A percentile compares a stretch with the other conserved stretches of the same genome.
Conservation (phyloP, 1,139 yeast genomes). For the Lodderomyces elongisporus region DNA sequence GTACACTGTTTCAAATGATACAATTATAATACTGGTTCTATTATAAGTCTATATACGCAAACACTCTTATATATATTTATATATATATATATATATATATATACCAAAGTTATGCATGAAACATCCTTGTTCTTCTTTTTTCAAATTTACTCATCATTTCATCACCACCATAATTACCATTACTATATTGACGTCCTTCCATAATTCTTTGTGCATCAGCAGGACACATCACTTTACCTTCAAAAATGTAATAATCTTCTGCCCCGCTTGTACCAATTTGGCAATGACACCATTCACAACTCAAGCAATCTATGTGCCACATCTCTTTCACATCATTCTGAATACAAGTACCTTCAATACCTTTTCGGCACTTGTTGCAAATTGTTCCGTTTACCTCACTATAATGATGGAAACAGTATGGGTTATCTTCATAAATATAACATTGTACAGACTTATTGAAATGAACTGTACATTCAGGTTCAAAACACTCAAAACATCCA, state of each 20-base stretch:
- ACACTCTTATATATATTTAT: too few species aligned
- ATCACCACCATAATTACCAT: constrained; percentile 3
- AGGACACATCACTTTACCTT: constrained; percentile 52
- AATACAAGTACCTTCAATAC: constrained; percentile 88
- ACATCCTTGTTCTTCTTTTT: constrained; percentile 38
- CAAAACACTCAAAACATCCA: constrained; percentile 68
- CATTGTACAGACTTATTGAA: constrained; percentile 66
- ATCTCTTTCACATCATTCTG: constrained; percentile 67
- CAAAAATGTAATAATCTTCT: constrained; percentile 53
- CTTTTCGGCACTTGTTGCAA: constrained; percentile 64
- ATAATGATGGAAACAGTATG: constrained; percentile 80
- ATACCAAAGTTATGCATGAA: too few species aligned
- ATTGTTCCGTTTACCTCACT: constrained; percentile 71
- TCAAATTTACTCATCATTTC: constrained; percentile 24
- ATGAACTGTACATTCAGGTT: constrained; percentile 44
- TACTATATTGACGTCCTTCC: too few species aligned
- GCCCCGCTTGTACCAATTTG: constrained; percentile 23
- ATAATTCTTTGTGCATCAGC: constrained; percentile 26
- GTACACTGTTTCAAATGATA: too few species aligned
- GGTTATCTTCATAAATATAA: constrained; percentile 72
- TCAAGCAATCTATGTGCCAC: constrained; percentile 62
- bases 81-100: too few species aligned
- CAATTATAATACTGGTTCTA: too few species aligned
- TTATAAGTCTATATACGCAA: too few species aligned
- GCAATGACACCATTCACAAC: constrained; percentile 47